Evolutionary conservation across 148 eudicot species (phyloP).

Genomic region (Dysphania ambrosioides): DNA sequence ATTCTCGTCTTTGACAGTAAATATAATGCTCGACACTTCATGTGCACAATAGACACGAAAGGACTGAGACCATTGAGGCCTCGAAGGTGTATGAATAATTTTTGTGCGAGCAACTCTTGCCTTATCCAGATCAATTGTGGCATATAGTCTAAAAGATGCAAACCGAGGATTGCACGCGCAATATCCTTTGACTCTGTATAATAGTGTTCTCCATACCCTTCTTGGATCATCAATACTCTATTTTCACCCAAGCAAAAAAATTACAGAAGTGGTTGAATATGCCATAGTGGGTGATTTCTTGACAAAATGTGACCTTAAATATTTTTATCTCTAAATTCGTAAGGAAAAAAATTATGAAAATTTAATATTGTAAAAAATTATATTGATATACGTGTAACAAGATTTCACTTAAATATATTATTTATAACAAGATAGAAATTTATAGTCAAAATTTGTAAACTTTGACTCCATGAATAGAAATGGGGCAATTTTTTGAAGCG

Average conservation of each 20-base stretch:
- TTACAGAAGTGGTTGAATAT: neutral
- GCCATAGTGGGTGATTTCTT: neutral
- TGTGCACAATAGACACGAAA: conserved; percentile 69
- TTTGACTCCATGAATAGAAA: too few species aligned
- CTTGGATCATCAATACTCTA: conserved; percentile 32
- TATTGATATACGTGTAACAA: too few species aligned
- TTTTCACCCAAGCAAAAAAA: neutral
- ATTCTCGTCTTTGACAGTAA: conserved; percentile 62
- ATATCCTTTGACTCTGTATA: conserved; percentile 41
- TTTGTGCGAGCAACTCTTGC: conserved; percentile 64
- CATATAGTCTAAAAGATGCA: conserved; percentile 49
- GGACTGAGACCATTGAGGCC: conserved; percentile 56
- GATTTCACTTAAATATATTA: too few species aligned
- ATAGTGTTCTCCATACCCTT: conserved; percentile 35
- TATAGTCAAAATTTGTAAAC: too few species aligned
- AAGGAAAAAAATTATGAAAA: too few species aligned
- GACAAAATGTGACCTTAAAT: too few species aligned
- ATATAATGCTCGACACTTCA: conserved; percentile 43
- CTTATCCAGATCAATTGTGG: conserved; percentile 65
- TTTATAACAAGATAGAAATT: too few species aligned
- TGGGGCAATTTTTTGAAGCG: too few species aligned
- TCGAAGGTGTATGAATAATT: conserved; percentile 34
- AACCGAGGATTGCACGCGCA: conserved; percentile 44
- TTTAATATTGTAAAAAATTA: too few species aligned
- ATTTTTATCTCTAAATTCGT: too few species aligned